Evolutionary conservation across 75 land plant genomes (phyloP), one percentile per base, ranked within the genome.

Genomic region (Isoetes taiwanensis): DNA sequence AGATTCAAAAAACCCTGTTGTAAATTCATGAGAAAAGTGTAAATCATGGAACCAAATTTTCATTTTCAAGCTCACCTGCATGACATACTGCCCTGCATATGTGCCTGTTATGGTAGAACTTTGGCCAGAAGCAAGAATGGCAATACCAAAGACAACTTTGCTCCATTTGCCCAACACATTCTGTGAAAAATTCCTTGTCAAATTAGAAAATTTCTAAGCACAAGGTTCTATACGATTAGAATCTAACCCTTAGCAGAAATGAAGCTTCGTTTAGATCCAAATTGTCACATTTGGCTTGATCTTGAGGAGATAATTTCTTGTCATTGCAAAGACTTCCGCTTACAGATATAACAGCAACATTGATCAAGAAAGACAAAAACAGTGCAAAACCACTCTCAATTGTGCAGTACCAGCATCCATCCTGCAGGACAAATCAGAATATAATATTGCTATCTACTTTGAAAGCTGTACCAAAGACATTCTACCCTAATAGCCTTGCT

Each of bases 341-440:
- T 8, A 46, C 50, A 46, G 21, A 46, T 6, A 46, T 46, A 6
- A 46, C 50, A 19, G 50, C 50, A 6, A 46, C 23, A n/a, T 46
- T 46, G 50, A 46, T 46, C 4, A 46, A n/a, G 50, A 46, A 46
- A n/a, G 50, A 5, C 8, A 46, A 4, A 46, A 46, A 46, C 16
- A 46, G 25, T 5, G 50, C 50, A 46, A 46, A 46, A 4, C 50
- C 50, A 46, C 50, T 46, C 50, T 46, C 50, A 19, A 46, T 46
- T 46, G 25, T 46, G 50, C 23, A 46, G 19, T 46, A 46, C 16
- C 50, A 23, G 25, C 50, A 8, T 46, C n/a, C 50, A 46, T 46
- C 50, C 50, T 46, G 50, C 16, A n/a, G n/a, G n/a, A 6, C 4
- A 46, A 8, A 46, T 46, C 16, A 5, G 25, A 46, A 46, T 5